Conservation (phyloP, 2,329 filamentous ascomycete species). For the Cladosporium sp. region DNA sequence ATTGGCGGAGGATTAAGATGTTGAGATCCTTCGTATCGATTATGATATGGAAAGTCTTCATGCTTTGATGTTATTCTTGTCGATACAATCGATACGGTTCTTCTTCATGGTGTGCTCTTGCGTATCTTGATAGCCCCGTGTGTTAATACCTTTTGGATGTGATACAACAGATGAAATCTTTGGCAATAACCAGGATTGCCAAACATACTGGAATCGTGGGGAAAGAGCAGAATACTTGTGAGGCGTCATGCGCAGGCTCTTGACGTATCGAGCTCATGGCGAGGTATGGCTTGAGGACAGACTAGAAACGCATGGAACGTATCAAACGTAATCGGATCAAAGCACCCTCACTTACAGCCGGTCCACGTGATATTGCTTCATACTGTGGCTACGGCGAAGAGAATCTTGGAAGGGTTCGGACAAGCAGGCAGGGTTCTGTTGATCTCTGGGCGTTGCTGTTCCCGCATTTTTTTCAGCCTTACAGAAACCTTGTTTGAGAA, state of each 20-base stretch:
- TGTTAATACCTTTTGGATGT: neutral
- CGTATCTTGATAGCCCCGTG: neutral
- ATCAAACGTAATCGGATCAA: neutral
- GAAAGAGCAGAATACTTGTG: neutral
- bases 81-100: neutral
- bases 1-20: neutral
- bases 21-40: neutral
- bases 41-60: neutral
- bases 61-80: neutral
- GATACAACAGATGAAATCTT: neutral
- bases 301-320: neutral
- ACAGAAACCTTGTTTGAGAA: neutral
- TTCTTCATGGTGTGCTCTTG: neutral
- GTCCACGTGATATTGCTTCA: neutral
- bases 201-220: neutral
- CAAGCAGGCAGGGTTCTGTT: constrained; percentile 5
- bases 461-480: constrained; percentile 3
- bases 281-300: neutral
- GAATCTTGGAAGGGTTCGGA: neutral
- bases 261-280: neutral
- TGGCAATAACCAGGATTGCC: neutral
- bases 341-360: neutral
- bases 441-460: neutral
- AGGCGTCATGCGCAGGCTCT: neutral
- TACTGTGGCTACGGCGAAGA: neutral